Conservation (phyloP, 371 early-diverging fungal species). For the Amoeboaphelidium occidentale region DNA sequence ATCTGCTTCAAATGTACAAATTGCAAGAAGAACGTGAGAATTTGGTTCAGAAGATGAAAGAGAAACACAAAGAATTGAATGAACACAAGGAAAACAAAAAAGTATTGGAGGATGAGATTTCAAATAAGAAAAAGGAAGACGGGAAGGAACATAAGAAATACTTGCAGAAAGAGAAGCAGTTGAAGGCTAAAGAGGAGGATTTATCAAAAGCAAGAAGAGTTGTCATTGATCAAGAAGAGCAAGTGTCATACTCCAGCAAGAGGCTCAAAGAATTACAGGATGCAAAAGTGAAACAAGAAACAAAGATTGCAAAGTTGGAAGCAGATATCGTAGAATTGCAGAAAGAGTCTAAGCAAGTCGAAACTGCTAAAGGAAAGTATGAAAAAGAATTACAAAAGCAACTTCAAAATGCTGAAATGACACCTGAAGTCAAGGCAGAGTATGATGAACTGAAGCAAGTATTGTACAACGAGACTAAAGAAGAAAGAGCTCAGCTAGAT, state of each 20-base stretch:
- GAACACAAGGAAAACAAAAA: slow-evolving; percentile 18
- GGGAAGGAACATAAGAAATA: slow-evolving; percentile 50
- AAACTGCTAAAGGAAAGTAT: background rate
- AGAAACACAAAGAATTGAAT: slow-evolving; percentile 32
- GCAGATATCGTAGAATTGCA: slow-evolving; percentile 4
- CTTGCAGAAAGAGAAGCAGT: slow-evolving; percentile 30
- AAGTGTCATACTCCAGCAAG: background rate
- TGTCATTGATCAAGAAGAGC: background rate
- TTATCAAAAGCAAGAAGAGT: slow-evolving; percentile 2
- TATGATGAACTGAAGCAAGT: background rate
- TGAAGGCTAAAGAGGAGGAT: slow-evolving; percentile 25
- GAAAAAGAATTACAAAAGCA: background rate
- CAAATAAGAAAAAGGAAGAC: slow-evolving; percentile 34
- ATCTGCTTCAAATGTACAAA: slow-evolving; percentile 27
- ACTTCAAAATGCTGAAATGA: background rate
- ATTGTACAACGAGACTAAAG: background rate
- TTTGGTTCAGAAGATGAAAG: slow-evolving; percentile 37
- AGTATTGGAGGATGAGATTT: slow-evolving; percentile 23
- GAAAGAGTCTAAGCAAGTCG: background rate
- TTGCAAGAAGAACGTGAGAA: slow-evolving; percentile 43
- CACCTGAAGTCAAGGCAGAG: background rate
- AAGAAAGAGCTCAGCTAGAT: background rate
- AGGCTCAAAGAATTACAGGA: background rate
- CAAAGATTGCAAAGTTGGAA: background rate
- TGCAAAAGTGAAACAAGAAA: background rate